phyloP scores from a whole-genome alignment of 2,329 filamentous ascomycete genomes.

The Colletotrichum phormii region DNA sequence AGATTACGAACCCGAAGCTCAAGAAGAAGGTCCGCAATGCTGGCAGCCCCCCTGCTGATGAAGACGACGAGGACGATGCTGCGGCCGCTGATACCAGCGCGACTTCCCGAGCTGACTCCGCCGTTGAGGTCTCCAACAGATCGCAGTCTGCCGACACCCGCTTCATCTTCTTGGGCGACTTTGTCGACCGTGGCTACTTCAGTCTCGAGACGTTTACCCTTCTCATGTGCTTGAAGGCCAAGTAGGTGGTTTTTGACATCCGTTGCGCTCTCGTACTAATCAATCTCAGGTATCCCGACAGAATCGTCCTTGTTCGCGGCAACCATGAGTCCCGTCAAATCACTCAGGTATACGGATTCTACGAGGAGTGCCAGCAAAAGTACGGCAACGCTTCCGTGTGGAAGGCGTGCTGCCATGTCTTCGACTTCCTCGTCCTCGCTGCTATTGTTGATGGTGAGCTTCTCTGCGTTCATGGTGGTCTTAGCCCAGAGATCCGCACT shows the following conservation, averaged over 20 bases:
- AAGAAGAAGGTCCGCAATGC: slow-evolving; percentile 84
- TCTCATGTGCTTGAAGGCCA: slow-evolving; percentile 91
- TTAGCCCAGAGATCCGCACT: slow-evolving; percentile 91
- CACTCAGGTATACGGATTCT: slow-evolving; percentile 98
- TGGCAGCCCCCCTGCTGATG: slow-evolving; percentile 61
- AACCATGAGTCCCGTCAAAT: slow-evolving; percentile 99
- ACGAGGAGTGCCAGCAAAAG: slow-evolving; percentile 97
- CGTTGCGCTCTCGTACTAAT: slow-evolving; percentile 39
- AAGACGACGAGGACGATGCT: slow-evolving; percentile 60
- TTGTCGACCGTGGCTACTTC: slow-evolving; percentile 97
- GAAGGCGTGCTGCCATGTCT: slow-evolving; percentile 99
- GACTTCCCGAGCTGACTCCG: slow-evolving; percentile 47
- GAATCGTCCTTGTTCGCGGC: slow-evolving; percentile 94
- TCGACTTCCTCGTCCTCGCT: slow-evolving; percentile 95
- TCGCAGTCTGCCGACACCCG: slow-evolving; percentile 65
- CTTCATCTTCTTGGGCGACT: slow-evolving; percentile 81
- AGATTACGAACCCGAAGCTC: slow-evolving; percentile 88
- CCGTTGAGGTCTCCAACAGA: slow-evolving; percentile 47
- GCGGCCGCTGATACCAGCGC: slow-evolving; percentile 56
- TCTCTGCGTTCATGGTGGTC: slow-evolving; percentile 95
- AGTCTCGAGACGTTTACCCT: slow-evolving; percentile 98
- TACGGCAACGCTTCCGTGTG: slow-evolving; percentile 99
- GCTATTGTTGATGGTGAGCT: slow-evolving; percentile 99
- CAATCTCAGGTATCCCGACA: slow-evolving; percentile 82
- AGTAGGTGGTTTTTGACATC: slow-evolving; percentile 53